Evolutionary conservation across 805 yeast species (phyloP), one percentile per base, ranked within the genome.

Genomic region (Priceomyces haplophilus): DNA sequence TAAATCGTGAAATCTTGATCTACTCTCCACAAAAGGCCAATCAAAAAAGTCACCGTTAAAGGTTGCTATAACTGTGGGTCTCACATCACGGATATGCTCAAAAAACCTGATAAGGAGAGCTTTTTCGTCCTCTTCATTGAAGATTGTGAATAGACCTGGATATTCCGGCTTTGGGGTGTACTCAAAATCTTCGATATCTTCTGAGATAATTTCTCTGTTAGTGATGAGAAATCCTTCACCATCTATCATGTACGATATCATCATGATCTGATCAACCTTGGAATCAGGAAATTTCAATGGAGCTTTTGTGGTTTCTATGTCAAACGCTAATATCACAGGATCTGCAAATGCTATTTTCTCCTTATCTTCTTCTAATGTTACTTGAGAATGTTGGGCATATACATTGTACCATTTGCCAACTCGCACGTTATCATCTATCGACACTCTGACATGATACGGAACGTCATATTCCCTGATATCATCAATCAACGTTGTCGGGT

Each of bases 231-330:
- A 93, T 30, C 99, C 99, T 53, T 88, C 95, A 8, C 98, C 99
- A 59, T 93, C 99, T 47, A 93, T 90, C 99, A 95, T 95, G 61
- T 93, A 93, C 2, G 99, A 95, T 39, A 93, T 93, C 99, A 95
- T 95, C 97, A 93, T 93, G 32, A 93, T 78, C 62, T 88, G 95
- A 65, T 93, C 99, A 4, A 85, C 75, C 8, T 84, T 73, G 4
- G 97, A 78, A 55, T 88, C 99, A 0, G 99, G 99, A 52, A 93
- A 93, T 60, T 93, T 95, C 46, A 93, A 73, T 1, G 98, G 98
- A 10, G 95, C 88, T 60, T 93, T 93, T 11, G 97, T 88, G 1
- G 99, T 93, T 71, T 93, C 99, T 42, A 93, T 93, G 75, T 93
- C 99, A 59, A 88, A 93, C 0, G 99, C 99, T 56, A 93, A 62